Conservation (phyloP, 2,329 filamentous ascomycete species). For the Claviceps sp. region DNA sequence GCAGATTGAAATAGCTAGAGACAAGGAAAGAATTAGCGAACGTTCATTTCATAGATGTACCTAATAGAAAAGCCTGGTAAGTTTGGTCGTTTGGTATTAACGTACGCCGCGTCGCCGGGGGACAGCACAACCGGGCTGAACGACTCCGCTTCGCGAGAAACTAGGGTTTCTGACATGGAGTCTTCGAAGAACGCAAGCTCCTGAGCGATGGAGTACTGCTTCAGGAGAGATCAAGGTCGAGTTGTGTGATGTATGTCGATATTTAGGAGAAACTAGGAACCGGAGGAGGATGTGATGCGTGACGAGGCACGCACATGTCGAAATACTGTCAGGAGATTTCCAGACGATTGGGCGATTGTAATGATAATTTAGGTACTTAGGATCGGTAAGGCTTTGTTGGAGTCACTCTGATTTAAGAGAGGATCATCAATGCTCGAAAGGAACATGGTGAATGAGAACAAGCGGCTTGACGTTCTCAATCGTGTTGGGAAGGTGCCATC, state of each 20-base stretch:
- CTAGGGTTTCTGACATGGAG: conserved; percentile 11
- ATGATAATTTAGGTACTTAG: background rate
- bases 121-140: background rate
- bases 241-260: background rate
- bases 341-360: background rate
- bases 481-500: background rate
- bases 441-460: background rate
- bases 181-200: background rate
- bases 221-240: background rate
- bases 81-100: background rate
- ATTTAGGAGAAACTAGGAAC: background rate
- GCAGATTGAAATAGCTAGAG: conserved; percentile 20
- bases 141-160: background rate
- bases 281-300: background rate
- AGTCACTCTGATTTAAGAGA: background rate
- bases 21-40: background rate
- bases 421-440: background rate
- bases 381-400: background rate
- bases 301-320: background rate
- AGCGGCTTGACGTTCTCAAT: background rate
- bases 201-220: background rate
- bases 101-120: conserved; percentile 14
- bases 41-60: background rate
- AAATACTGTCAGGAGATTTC: background rate
- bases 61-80: background rate